These are phyloP conservation scores for Lunularia cruciata DNA, from an alignment of 225 moss, liverwort and hornwort genomes.

Conservation along the genomic window DNA sequence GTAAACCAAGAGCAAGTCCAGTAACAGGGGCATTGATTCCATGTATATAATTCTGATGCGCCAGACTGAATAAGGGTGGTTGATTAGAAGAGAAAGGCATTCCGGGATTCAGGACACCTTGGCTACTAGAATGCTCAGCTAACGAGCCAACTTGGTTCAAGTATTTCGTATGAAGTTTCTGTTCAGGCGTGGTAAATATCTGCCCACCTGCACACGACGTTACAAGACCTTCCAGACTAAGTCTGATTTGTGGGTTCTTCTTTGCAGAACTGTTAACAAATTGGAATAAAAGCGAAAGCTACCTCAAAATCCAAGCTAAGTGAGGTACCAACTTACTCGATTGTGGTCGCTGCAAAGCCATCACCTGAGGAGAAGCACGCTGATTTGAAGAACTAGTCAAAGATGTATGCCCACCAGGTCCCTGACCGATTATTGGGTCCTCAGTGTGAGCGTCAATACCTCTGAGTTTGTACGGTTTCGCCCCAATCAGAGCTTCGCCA, in stretches of 20 bases:
- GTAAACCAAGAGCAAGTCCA: slow-evolving; percentile 41
- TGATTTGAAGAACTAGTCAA: slow-evolving; percentile 18
- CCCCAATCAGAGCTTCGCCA: slow-evolving; percentile 39
- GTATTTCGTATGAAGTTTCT: slow-evolving; percentile 5
- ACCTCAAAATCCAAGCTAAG: not conserved
- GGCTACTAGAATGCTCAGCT: slow-evolving; percentile 7
- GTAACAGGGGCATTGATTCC: slow-evolving; percentile 31
- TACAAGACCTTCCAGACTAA: not conserved
- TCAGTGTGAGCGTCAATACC: slow-evolving; percentile 40
- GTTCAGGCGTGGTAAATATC: not conserved
- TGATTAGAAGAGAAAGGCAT: slow-evolving; percentile 11
- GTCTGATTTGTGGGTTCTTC: not conserved
- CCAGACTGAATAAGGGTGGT: slow-evolving; percentile 29
- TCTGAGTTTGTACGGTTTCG: slow-evolving; percentile 31
- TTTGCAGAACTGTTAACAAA: not conserved
- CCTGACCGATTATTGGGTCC: slow-evolving; percentile 32
- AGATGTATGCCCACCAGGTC: slow-evolving; percentile 1
- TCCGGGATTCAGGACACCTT: not conserved
- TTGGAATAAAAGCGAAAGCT: not conserved
- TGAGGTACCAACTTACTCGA: not conserved
- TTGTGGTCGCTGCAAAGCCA: slow-evolving; percentile 18
- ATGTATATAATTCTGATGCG: slow-evolving; percentile 32
- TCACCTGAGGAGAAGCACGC: not conserved
- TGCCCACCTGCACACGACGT: not conserved
- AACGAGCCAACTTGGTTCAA: not conserved